Percentiles rank a stretch among this genome's conserved stretches.
phyloP scores from a whole-genome alignment of 352 stramenopile species.

The Phytophthora pinifolia region DNA sequence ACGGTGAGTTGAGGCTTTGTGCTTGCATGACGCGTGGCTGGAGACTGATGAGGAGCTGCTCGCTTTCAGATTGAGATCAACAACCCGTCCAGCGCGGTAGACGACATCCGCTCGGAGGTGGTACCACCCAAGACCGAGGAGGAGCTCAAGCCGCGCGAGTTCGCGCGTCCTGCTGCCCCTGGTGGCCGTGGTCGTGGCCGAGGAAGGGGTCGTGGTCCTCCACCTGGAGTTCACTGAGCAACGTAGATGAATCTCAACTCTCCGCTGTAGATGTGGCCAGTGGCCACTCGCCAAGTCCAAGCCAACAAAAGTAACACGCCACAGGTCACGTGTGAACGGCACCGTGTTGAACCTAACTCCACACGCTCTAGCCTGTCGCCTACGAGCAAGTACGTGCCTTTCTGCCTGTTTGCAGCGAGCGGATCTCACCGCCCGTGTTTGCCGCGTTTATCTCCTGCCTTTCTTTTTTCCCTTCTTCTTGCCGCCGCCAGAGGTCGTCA shows the following conservation, averaged over 20 bases:
- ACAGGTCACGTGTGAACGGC: constrained; percentile 21
- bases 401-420: too few relatives aligned
- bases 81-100: constrained; percentile 45
- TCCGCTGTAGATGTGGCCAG: constrained; percentile 17
- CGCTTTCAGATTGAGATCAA: constrained; percentile 75
- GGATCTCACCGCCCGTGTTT: not conserved
- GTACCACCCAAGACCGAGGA: constrained; percentile 55
- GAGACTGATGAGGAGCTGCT: constrained; percentile 5
- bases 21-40: not conserved
- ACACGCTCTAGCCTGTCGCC: constrained; percentile 20
- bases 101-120: constrained; percentile 71
- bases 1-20: constrained; percentile 28
- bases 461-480: constrained; percentile 92
- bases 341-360: constrained; percentile 18
- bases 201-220: constrained; percentile 40
- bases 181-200: constrained; percentile 59
- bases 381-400: not conserved
- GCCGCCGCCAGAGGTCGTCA: constrained; percentile 36
- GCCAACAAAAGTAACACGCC: constrained; percentile 7
- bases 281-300: constrained; percentile 8
- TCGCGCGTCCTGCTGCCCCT: constrained; percentile 70
- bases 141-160: constrained; percentile 67
- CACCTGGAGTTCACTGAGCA: constrained; percentile 24
- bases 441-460: constrained; percentile 67
- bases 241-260: not conserved